Conservation (phyloP, 2,329 filamentous ascomycete genomes). For the Tolypocladium guangdongense region DNA sequence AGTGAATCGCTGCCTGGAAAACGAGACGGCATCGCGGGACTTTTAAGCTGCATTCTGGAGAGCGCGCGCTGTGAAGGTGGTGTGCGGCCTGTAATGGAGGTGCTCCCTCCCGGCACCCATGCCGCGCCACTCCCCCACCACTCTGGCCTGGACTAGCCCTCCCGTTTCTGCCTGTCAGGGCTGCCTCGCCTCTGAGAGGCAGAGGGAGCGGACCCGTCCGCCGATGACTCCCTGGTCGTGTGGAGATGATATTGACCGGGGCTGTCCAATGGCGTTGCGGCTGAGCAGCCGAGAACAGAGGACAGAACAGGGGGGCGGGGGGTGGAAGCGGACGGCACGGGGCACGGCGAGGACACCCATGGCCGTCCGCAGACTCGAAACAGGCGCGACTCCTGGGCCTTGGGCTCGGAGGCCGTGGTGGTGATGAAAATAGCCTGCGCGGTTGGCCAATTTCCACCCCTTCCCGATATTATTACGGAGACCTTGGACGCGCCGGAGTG, state of each 20-base stretch:
- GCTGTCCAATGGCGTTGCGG: slow-evolving; percentile 1
- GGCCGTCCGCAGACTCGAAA: slow-evolving; percentile 8
- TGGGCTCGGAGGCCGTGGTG: neutral
- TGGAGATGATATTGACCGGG: neutral
- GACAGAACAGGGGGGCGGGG: neutral
- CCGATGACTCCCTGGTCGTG: slow-evolving; percentile 2
- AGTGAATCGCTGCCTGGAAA: neutral
- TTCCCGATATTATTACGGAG: too few species aligned
- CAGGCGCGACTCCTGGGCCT: slow-evolving; percentile 3
- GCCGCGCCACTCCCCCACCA: neutral
- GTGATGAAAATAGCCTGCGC: slow-evolving; percentile 3
- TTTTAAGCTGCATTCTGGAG: neutral
- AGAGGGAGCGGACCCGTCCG: neutral
- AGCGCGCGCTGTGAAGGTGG: neutral
- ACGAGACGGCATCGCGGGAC: neutral
- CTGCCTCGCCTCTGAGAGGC: neutral
- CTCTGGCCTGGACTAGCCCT: neutral
- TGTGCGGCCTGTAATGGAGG: neutral
- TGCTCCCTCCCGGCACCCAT: neutral
- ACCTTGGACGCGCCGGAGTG: too few species aligned
- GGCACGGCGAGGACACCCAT: too few species aligned
- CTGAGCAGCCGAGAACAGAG: neutral
- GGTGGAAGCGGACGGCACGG: neutral
- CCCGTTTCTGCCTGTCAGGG: slow-evolving; percentile 1
- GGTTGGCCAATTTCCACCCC: slow-evolving; percentile 2